phyloP scores from a whole-genome alignment of 1,139 yeast species.

The Protomyces arabidopsidicola region DNA sequence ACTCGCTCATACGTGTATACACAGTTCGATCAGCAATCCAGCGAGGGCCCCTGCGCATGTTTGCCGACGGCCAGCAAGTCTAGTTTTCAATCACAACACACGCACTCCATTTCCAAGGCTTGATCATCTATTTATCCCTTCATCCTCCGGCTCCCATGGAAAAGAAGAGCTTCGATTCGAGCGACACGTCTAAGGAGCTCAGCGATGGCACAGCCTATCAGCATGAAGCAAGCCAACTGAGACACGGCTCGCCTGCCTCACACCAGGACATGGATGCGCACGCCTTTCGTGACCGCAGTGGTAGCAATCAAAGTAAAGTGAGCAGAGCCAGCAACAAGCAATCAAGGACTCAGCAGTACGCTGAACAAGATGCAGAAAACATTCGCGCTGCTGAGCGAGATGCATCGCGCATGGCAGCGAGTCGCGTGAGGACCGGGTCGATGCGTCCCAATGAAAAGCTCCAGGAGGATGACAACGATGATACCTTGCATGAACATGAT shows the following conservation, averaged over 20 bases:
- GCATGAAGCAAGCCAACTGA: no score
- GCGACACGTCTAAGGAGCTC: not conserved
- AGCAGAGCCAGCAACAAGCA: not conserved
- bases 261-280: not conserved
- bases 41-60: no score
- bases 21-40: no score
- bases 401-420: slow-evolving; percentile 15
- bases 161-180: not conserved
- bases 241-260: not conserved
- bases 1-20: no score
- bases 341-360: slow-evolving; percentile 8
- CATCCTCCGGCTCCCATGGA: not conserved
- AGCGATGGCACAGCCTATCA: not conserved
- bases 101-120: no score
- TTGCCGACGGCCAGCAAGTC: no score
- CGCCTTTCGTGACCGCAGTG: not conserved
- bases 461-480: not conserved
- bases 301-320: not conserved
- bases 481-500: not conserved
- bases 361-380: slow-evolving; percentile 17
- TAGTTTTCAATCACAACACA: no score
- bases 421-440: not conserved
- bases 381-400: slow-evolving; percentile 23
- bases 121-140: no score
- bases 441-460: not conserved